Conservation (phyloP, 2,329 filamentous ascomycete genomes). For the Exophiala alcalophila region DNA sequence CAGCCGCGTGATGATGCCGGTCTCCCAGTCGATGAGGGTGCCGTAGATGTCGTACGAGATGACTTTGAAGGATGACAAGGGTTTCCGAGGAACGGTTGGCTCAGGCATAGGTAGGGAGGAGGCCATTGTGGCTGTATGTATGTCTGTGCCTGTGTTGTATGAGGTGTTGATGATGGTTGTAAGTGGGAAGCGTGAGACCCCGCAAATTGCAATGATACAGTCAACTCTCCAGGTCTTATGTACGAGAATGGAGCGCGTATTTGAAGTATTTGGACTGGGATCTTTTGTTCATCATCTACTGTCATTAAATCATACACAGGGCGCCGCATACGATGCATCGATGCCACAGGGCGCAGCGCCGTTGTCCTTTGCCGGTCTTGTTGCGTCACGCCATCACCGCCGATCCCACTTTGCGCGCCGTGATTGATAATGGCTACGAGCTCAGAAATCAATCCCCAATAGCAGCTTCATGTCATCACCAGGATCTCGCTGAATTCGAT, state of each 20-base stretch:
- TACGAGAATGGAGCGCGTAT: neutral
- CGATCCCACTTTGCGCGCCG: no score
- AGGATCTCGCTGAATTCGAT: no score
- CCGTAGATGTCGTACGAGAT: slow-evolving; percentile 78
- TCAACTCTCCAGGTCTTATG: neutral
- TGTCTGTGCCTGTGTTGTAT: neutral
- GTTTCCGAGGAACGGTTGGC: slow-evolving; percentile 21
- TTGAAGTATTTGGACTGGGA: neutral
- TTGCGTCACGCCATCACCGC: neutral
- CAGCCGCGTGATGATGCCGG: slow-evolving; percentile 59
- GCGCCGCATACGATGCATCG: slow-evolving; percentile 5
- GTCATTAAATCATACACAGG: slow-evolving; percentile 10
- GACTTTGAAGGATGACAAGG: slow-evolving; percentile 34
- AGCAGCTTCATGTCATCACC: no score
- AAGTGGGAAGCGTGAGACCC: no score
- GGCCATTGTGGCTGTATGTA: slow-evolving; percentile 8
- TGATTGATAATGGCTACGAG: no score
- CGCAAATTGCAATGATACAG: no score
- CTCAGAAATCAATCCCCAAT: no score
- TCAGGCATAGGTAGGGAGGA: slow-evolving; percentile 18
- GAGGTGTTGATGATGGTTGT: no score
- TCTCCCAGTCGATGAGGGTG: slow-evolving; percentile 75
- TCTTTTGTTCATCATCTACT: slow-evolving; percentile 5
- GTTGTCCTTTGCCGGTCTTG: no score
- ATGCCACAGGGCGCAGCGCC: slow-evolving; percentile 15